Evolutionary conservation across 2,329 filamentous ascomycete genomes (phyloP), one percentile per base, ranked within the genome.

Genomic region (Myriosclerotinia duriaeana): DNA sequence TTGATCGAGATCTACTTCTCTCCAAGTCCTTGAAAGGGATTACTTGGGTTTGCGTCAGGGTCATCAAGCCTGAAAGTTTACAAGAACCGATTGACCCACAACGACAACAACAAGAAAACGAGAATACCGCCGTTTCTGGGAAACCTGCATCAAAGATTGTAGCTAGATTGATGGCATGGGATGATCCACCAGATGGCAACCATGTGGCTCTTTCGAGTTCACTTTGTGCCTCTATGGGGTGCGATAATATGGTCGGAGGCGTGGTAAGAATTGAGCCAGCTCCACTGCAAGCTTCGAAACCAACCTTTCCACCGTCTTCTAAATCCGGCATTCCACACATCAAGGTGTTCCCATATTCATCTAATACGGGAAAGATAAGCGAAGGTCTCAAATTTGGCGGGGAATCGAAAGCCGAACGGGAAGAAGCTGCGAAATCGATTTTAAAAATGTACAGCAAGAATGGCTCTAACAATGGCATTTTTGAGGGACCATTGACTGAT

Each of bases 231-330:
- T 85, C 90, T 0, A 82, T 99, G 30, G 89, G 88, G 2, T 87
- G 86, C 63, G 81, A 86, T 50, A 88, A 87, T 1, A 84, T 96
- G 62, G 90, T 96, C 12, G 95, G 95, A 15, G 92, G 93, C 0
- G 86, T 98, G 53, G 85, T 97, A 66, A 92, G 94, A 69, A 83
- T 99, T 40, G 93, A 98, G 75, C 88, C 91, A 12, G 93, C 94
- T 0, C 87, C 91, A 53, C 70, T 63, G 48, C 74, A 77, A 64
- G 38, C 70, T n/a, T 64, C 71, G 36, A 74, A 73, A 34, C 64
- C 58, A 50, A 61, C 58, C 20, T 61, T 50, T 50, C 34, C 48
- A 38, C 58, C 58, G 1, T 20, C 58, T 50, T 92, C 6, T 86
- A 86, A 77, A 81, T 73, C 76, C 50, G 38, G 55, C 14, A 71